A percentile compares a stretch with the other conserved stretches of the same genome.
phyloP scores from a whole-genome alignment of 1,284 basidiomycete species.

The Naganishia albida region DNA sequence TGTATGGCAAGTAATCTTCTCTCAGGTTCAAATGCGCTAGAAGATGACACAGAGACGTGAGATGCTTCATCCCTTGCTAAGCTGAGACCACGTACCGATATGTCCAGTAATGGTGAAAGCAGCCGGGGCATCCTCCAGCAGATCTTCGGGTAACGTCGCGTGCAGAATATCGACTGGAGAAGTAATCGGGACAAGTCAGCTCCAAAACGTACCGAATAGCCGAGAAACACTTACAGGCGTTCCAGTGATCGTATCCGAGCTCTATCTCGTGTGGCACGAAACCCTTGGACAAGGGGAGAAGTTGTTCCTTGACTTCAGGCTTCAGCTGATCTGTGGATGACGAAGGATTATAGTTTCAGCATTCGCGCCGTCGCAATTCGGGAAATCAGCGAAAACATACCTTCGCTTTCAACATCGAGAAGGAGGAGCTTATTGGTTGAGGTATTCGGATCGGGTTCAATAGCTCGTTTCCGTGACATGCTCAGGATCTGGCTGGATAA shows the following conservation, averaged over 20 bases:
- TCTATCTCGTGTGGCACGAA: slow-evolving; percentile 64
- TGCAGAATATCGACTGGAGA: slow-evolving; percentile 75
- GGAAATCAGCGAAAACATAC: not conserved
- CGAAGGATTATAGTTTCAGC: slow-evolving; percentile 39
- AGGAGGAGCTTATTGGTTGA: slow-evolving; percentile 25
- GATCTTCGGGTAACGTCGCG: slow-evolving; percentile 71
- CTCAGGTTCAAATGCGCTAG: slow-evolving; percentile 81
- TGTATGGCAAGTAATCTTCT: slow-evolving; percentile 87
- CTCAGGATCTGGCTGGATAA: slow-evolving; percentile 21
- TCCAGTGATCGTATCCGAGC: slow-evolving; percentile 83
- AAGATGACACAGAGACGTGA: not conserved
- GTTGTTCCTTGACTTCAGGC: slow-evolving; percentile 59
- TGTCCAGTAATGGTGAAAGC: slow-evolving; percentile 90
- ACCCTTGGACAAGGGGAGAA: slow-evolving; percentile 58
- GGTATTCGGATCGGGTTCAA: slow-evolving; percentile 28
- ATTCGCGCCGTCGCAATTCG: slow-evolving; percentile 12
- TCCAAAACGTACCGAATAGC: not conserved
- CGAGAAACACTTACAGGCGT: slow-evolving; percentile 61
- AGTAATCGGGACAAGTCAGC: not conserved
- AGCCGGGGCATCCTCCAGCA: slow-evolving; percentile 75
- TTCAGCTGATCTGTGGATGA: slow-evolving; percentile 63
- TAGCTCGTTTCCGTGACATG: slow-evolving; percentile 25
- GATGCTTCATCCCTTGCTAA: too few species aligned
- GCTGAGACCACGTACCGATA: slow-evolving; percentile 63
- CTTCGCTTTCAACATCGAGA: slow-evolving; percentile 23